Evolutionary conservation across 176 grass and related monocot species (phyloP).

Genomic region (Bonia amplexicaulis): DNA sequence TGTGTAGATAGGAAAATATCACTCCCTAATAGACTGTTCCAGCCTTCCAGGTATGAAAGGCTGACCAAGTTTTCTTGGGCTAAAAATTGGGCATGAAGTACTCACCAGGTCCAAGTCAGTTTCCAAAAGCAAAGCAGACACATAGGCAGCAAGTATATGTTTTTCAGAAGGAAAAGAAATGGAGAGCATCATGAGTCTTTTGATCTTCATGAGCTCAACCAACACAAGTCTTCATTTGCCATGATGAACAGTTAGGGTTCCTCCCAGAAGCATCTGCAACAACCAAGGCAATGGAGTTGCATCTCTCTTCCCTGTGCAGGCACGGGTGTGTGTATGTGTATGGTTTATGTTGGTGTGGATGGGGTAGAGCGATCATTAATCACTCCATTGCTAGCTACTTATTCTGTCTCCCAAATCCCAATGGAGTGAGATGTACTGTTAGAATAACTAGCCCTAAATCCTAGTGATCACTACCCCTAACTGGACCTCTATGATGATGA

Average conservation of each 20-base stretch:
- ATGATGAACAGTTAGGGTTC: constrained; percentile 21
- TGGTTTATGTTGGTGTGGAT: not conserved
- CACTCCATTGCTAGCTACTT: constrained; percentile 6
- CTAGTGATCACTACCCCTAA: constrained; percentile 2
- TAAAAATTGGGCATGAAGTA: not conserved
- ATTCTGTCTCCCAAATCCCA: not conserved
- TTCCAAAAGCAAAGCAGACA: not conserved
- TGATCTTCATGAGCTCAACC: constrained; percentile 16
- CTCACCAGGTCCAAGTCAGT: not conserved
- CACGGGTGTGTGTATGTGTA: constrained; percentile 11
- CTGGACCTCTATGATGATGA: not conserved
- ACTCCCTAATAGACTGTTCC: not conserved
- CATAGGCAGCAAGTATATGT: not conserved
- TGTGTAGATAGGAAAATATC: not conserved
- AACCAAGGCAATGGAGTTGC: not conserved
- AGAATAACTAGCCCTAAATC: not conserved
- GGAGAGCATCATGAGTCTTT: not conserved
- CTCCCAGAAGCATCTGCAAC: not conserved
- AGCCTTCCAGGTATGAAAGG: not conserved
- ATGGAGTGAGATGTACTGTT: not conserved
- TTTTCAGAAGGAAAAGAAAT: not conserved
- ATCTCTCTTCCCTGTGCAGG: constrained; percentile 14
- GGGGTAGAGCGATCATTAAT: constrained; percentile 19
- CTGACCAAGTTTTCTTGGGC: not conserved
- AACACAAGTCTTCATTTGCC: constrained; percentile 1